Evolutionary conservation across 352 stramenopile species (phyloP).

Genomic region (Phytopythium vexans): DNA sequence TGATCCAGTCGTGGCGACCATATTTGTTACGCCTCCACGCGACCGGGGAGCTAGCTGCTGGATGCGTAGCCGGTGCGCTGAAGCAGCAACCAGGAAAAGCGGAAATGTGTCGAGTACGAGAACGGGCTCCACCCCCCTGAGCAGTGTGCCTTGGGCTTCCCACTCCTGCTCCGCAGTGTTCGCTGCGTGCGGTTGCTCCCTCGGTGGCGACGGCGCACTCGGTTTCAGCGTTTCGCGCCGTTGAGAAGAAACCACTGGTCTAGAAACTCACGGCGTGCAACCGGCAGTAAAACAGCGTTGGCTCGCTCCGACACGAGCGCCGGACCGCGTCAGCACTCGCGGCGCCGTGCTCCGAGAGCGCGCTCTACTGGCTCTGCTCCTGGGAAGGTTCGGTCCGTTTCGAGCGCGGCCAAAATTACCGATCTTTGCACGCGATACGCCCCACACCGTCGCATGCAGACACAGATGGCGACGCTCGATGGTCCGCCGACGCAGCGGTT

Average conservation of each 20-base stretch:
- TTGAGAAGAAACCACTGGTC: constrained; percentile 7
- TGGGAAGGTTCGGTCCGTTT: constrained; percentile 9
- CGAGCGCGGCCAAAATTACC: neutral
- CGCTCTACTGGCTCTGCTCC: constrained; percentile 1
- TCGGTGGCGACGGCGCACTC: constrained; percentile 1
- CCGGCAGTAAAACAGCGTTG: too few species aligned
- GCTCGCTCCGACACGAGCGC: too few species aligned
- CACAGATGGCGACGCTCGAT: neutral
- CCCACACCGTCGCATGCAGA: constrained; percentile 1
- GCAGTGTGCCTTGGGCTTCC: neutral
- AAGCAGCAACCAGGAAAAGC: constrained; percentile 3
- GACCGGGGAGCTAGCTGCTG: neutral
- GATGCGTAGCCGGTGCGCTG: neutral
- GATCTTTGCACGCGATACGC: neutral
- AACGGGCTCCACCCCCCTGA: neutral
- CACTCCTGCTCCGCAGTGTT: too few species aligned
- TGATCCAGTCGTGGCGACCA: constrained; percentile 20
- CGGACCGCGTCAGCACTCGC: too few species aligned
- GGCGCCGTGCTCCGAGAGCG: neutral
- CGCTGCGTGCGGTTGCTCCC: neutral
- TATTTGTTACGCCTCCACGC: constrained; percentile 9
- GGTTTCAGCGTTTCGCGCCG: constrained; percentile 9
- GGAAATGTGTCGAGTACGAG: constrained; percentile 1
- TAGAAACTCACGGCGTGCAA: neutral
- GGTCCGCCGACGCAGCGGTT: too few species aligned